Conservation (phyloP, 2,329 filamentous ascomycete genomes). For the Xylariaceae sp. region DNA sequence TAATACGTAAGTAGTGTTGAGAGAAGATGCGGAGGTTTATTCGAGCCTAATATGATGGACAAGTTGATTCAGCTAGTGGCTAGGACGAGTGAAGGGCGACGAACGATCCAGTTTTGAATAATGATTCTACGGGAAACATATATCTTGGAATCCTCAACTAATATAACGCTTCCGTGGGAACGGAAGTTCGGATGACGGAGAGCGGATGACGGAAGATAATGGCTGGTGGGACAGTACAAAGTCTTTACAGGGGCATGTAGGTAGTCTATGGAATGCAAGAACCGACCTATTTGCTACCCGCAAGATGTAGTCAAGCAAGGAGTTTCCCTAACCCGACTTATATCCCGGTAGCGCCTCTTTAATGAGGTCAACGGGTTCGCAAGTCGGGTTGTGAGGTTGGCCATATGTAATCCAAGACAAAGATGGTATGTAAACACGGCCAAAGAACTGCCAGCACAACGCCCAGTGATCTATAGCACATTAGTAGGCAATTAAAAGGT, state of each 20-base stretch:
- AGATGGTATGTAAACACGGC: constrained; percentile 4
- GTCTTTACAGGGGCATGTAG: neutral
- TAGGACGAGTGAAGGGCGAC: too few species aligned
- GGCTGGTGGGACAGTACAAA: neutral
- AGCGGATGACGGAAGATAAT: constrained; percentile 8
- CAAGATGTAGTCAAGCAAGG: neutral
- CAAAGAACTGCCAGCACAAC: constrained; percentile 18
- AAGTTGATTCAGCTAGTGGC: too few species aligned
- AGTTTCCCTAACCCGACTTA: neutral
- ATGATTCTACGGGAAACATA: neutral
- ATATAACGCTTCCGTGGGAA: neutral
- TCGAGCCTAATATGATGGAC: too few species aligned
- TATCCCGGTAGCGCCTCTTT: neutral
- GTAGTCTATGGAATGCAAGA: neutral
- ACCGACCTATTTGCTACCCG: neutral
- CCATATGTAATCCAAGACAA: constrained; percentile 12
- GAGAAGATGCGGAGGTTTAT: too few species aligned
- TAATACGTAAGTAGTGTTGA: too few species aligned
- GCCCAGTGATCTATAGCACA: constrained; percentile 14
- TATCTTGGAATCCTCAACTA: neutral
- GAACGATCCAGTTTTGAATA: neutral
- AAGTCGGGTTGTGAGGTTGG: constrained; percentile 11
- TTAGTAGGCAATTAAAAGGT: too few species aligned
- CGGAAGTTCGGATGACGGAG: constrained; percentile 22
- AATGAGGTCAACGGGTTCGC: constrained; percentile 14